phyloP scores from a whole-genome alignment of 1,284 basidiomycete species.

The Sporisorium scitamineum region DNA sequence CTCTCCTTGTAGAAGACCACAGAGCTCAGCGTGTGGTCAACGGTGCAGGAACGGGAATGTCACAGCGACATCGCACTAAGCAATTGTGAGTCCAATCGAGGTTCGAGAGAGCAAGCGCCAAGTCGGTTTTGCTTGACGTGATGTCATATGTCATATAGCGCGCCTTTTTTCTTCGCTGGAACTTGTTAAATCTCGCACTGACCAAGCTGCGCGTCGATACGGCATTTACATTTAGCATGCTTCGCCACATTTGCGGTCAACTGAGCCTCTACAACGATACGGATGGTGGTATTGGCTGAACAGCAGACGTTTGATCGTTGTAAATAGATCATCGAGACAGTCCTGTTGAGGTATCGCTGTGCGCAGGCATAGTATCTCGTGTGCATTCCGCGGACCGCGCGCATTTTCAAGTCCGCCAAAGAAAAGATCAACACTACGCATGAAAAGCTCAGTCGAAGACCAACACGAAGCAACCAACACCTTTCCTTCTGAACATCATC shows the following conservation, averaged over 20 bases:
- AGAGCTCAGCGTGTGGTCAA: no score
- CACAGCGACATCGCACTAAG: no score
- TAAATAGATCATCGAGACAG: no score
- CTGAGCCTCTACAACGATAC: no score
- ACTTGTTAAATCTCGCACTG: neutral
- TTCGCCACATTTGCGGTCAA: neutral
- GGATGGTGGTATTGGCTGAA: neutral
- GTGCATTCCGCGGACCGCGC: neutral
- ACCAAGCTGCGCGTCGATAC: no score
- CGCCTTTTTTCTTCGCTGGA: neutral
- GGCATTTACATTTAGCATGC: neutral
- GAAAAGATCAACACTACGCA: neutral
- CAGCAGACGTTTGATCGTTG: no score
- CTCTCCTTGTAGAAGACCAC: no score
- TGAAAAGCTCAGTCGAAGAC: neutral
- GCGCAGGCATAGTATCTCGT: neutral
- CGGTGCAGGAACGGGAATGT: no score
- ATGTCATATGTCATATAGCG: slow-evolving; percentile 14
- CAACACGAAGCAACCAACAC: no score
- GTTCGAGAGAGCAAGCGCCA: neutral
- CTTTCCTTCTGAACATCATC: neutral
- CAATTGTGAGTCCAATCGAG: no score
- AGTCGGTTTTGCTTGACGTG: neutral
- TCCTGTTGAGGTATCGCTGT: no score
- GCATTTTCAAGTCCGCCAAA: neutral